A percentile compares a stretch with the other conserved stretches of the same genome.
Evolutionary conservation across 2,329 filamentous ascomycete species (phyloP).

Genomic region (Ceratocystis cubensis): DNA sequence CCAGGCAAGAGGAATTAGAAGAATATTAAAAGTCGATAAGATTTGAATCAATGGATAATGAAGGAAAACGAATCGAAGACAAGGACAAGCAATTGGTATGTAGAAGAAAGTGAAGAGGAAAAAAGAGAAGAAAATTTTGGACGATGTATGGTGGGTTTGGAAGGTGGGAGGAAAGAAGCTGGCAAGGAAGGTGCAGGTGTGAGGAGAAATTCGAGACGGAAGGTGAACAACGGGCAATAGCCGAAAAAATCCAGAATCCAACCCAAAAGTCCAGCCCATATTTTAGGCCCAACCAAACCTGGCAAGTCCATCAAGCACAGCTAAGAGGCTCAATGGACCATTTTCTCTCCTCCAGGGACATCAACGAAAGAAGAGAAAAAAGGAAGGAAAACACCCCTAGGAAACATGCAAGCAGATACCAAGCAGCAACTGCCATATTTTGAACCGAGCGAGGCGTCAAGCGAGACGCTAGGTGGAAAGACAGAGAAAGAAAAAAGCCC

Average conservation of each 20-base stretch:
- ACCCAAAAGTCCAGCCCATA: not conserved
- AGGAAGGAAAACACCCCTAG: not conserved
- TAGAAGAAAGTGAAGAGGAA: not conserved
- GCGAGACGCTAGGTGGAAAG: not conserved
- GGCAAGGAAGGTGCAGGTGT: constrained; percentile 1
- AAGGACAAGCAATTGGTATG: constrained; percentile 2
- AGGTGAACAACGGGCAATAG: constrained; percentile 6
- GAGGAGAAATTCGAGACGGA: constrained; percentile 12
- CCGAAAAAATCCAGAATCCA: not conserved
- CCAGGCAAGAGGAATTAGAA: not conserved
- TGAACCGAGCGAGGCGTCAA: not conserved
- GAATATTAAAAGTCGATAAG: constrained; percentile 11
- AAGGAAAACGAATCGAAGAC: constrained; percentile 16
- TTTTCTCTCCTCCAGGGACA: not conserved
- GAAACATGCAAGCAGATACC: not conserved
- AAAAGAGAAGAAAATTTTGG: constrained; percentile 9
- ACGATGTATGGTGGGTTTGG: not conserved
- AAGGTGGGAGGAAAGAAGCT: constrained; percentile 8
- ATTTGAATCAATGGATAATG: constrained; percentile 9
- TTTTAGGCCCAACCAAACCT: constrained; percentile 5
- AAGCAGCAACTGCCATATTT: not conserved
- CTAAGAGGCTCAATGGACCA: not conserved
- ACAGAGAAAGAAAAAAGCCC: not conserved
- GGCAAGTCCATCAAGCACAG: not conserved
- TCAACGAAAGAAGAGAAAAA: no score